Base-by-base conservation (phyloP, 148 eudicot species). In the Diospyros lotus region DNA sequence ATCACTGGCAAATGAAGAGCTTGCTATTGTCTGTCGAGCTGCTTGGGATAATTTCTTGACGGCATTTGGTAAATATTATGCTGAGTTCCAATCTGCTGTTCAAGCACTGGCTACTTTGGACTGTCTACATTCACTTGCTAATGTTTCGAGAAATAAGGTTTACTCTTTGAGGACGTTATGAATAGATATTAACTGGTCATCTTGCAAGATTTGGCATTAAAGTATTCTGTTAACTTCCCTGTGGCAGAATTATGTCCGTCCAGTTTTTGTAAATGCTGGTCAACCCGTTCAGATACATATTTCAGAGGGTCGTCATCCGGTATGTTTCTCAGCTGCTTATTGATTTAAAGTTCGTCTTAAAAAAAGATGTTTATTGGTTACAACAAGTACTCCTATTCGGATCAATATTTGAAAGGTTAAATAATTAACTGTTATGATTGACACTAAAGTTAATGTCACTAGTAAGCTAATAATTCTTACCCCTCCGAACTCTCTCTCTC, bases 31-130 rank as follows among this genome's bases (percentile, higher is more conserved):
- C 61, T 92, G 97, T 78, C 93, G 89, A 73, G 75, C 87, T 77
- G 85, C 92, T 50, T 94, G 98, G 98, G 82, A 85, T 75, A 80
- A 64, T 54, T 92, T 94, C 76, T 78, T 94, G 38, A 89, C 80
- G 73, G 93, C 76, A 61, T 94, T 90, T 66, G 74, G 80, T 75
- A 80, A 64, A 72, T 79, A 79, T 73, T 94, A 87, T 81, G 80
- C 92, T 7, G 97, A 94, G 66, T 92, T 90, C 74, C 97, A 85
- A 75, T 90, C 93, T 83, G 88, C 90, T 70, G 93, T 94, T 75
- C 93, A 94, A 76, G 98, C 98, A 58, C 82, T 94, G 71, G 93
- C 98, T 79, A 73, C 93, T 39, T 82, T 94, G 82, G 98, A 94
- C 82, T 94, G 98, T 73, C 84, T 92, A 76, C 87, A 88, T 83